Percentiles rank a stretch among this genome's conserved stretches.
These are phyloP conservation scores for Rhodocollybia butyracea DNA, from an alignment of 768 basidiomycete species.

Conservation along the genomic window DNA sequence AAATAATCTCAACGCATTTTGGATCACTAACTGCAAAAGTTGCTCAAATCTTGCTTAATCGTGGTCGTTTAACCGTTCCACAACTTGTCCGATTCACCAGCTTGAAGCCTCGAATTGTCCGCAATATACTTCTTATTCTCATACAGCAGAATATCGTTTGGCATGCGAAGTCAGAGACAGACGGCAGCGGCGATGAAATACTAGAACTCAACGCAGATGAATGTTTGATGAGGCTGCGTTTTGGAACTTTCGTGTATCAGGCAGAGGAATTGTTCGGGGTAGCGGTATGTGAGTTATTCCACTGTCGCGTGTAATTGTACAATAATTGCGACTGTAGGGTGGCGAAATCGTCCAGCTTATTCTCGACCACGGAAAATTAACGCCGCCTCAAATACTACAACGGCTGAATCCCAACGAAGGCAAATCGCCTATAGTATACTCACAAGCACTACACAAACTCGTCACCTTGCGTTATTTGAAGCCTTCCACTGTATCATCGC, in stretches of 20 bases:
- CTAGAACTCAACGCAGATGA: constrained; percentile 83
- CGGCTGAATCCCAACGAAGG: constrained; percentile 30
- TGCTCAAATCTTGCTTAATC: constrained; percentile 67
- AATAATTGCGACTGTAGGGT: constrained; percentile 43
- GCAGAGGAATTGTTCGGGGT: constrained; percentile 70
- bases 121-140: constrained; percentile 71
- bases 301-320: constrained; percentile 1
- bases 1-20: constrained; percentile 64
- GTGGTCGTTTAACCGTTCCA: constrained; percentile 74
- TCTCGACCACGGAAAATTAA: constrained; percentile 84
- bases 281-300: constrained; percentile 46
- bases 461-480: constrained; percentile 75
- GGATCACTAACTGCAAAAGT: constrained; percentile 65
- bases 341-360: constrained; percentile 73
- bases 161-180: constrained; percentile 73
- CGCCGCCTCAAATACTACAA: constrained; percentile 64
- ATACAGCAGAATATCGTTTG: constrained; percentile 92
- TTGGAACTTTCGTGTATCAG: constrained; percentile 77
- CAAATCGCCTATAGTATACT: constrained; percentile 37
- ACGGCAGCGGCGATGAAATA: constrained; percentile 48
- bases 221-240: constrained; percentile 77
- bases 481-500: constrained; percentile 74
- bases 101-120: constrained; percentile 63
- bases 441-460: constrained; percentile 64
- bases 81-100: constrained; percentile 69